Evolutionary conservation across 164 flowering plant genomes (phyloP).

Genomic region (Vitis rotundifolia): DNA sequence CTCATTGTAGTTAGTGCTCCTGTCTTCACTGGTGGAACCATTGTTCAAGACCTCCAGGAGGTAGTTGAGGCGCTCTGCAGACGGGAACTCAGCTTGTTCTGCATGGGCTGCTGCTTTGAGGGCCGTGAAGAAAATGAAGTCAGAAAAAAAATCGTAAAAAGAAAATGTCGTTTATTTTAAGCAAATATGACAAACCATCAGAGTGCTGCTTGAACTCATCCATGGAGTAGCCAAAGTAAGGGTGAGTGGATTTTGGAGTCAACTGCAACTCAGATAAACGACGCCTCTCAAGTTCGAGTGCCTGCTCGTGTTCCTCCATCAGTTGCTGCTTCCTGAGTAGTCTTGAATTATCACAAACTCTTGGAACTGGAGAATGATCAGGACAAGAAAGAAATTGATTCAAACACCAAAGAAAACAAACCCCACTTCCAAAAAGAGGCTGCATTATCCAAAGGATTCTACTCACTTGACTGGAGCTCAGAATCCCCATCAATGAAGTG

Average conservation of each 20-base stretch:
- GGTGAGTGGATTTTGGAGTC: constrained; percentile 32
- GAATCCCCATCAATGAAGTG: constrained; percentile 49
- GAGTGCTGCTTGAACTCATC: constrained; percentile 37
- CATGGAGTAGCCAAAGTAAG: constrained; percentile 44
- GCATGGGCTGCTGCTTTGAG: constrained; percentile 11
- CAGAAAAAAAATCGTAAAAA: neutral
- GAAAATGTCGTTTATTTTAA: neutral
- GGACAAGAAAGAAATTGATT: neutral
- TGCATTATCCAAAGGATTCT: neutral
- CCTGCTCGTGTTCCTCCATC: constrained; percentile 61
- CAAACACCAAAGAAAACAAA: neutral
- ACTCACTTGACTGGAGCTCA: constrained; percentile 59
- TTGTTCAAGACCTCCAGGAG: constrained; percentile 36
- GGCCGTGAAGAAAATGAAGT: neutral
- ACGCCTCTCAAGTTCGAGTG: constrained; percentile 54
- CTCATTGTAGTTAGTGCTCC: constrained; percentile 23
- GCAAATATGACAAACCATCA: constrained; percentile 34
- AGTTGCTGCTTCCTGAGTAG: constrained; percentile 45
- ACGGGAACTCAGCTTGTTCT: constrained; percentile 25
- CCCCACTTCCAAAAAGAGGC: neutral
- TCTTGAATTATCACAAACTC: constrained; percentile 47
- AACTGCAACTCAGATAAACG: constrained; percentile 48
- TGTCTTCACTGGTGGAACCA: constrained; percentile 29
- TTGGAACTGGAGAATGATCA: constrained; percentile 30
- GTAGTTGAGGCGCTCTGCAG: constrained; percentile 35